These are phyloP conservation scores for Fusarium sp. DNA, from an alignment of 2,329 filamentous ascomycete species.

Conservation along the genomic window DNA sequence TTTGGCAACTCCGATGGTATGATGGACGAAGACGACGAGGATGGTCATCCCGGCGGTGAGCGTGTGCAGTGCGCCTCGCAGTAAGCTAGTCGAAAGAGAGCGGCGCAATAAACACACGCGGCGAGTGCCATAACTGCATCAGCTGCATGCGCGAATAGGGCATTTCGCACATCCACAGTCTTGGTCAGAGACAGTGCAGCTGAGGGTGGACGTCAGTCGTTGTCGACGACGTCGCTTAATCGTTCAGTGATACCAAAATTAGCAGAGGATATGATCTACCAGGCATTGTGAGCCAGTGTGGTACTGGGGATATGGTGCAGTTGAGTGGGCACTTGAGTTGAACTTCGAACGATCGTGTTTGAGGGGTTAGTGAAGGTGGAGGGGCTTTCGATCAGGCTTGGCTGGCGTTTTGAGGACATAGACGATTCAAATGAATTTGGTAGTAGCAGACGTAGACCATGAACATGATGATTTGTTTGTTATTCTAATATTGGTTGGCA, in stretches of 20 bases:
- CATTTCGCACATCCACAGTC: conserved; percentile 3
- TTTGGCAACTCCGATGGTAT: conserved; percentile 68
- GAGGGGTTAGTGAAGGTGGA: conserved; percentile 31
- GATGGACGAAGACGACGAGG: conserved; percentile 82
- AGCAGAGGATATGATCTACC: conserved; percentile 21
- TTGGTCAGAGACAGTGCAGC: conserved; percentile 14
- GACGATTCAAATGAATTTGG: conserved; percentile 51
- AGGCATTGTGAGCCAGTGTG: conserved; percentile 15
- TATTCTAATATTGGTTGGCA: neutral
- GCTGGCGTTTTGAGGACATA: conserved; percentile 52
- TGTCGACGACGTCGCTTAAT: conserved; percentile 34
- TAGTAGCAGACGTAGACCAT: conserved; percentile 46
- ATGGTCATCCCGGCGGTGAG: conserved; percentile 77
- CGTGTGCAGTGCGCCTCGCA: conserved; percentile 89
- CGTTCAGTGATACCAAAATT: conserved; percentile 44
- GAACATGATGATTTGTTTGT: conserved; percentile 44
- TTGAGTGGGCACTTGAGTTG: conserved; percentile 25
- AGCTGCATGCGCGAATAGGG: conserved; percentile 11
- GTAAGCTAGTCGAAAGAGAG: conserved; percentile 59
- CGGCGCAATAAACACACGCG: conserved; percentile 28
- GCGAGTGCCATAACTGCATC: conserved; percentile 28
- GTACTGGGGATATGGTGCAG: conserved; percentile 13
- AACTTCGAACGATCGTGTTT: conserved; percentile 35
- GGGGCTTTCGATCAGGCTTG: conserved; percentile 48
- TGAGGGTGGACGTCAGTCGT: conserved; percentile 32